phyloP scores from a whole-genome alignment of 1,284 basidiomycete genomes.

The Sporisorium iseilematis-ciliati region DNA sequence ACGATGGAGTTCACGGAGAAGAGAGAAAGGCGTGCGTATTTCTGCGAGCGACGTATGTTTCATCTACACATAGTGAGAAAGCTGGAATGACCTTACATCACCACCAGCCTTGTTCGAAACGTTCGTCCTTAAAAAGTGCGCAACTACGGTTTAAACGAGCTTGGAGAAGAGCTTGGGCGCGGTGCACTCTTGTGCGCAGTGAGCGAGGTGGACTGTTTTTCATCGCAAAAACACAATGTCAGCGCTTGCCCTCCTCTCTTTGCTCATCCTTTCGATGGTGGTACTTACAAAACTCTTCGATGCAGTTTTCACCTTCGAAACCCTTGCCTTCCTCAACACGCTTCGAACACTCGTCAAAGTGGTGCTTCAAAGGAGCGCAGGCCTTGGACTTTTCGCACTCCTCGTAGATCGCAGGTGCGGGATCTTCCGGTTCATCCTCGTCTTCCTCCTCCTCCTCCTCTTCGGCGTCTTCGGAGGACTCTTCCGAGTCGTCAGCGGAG shows the following conservation, averaged over 20 bases:
- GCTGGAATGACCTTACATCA: no score
- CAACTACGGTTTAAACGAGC: conserved; percentile 47
- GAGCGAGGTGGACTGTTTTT: conserved; percentile 60
- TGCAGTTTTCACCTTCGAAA: conserved; percentile 68
- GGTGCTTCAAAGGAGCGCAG: conserved; percentile 65
- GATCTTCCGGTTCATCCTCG: conserved; percentile 19
- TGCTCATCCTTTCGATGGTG: background rate
- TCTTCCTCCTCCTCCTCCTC: conserved; percentile 43
- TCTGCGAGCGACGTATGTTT: no score
- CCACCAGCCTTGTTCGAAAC: no score
- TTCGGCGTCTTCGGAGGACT: conserved; percentile 48
- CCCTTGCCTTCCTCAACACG: conserved; percentile 67
- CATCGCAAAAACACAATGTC: background rate
- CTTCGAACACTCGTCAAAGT: conserved; percentile 69
- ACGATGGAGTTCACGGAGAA: no score
- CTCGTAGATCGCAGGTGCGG: conserved; percentile 60
- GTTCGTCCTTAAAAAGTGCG: no score
- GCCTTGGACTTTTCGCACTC: conserved; percentile 67
- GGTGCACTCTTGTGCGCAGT: conserved; percentile 66
- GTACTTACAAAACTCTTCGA: conserved; percentile 69
- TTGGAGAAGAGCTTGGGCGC: conserved; percentile 65
- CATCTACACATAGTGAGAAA: no score
- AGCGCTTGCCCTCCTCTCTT: background rate
- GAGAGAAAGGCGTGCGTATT: no score
- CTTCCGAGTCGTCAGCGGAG: conserved; percentile 51